These are phyloP conservation scores for Rhynchospora pubera DNA, from an alignment of 176 grass and related monocot genomes.

Conservation along the genomic window DNA sequence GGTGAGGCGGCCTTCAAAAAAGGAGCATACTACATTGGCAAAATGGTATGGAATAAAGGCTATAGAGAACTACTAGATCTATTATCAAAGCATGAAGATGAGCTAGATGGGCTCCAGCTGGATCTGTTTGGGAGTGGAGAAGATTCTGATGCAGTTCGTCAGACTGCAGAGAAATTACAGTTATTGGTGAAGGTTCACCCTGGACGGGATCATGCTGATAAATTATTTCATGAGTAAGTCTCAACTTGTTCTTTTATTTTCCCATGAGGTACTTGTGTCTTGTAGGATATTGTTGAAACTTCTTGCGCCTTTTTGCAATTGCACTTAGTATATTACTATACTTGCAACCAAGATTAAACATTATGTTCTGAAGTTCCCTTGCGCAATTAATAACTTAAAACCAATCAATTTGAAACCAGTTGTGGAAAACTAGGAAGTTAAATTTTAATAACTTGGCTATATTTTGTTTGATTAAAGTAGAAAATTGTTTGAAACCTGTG, in stretches of 20 bases:
- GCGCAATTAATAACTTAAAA: not conserved
- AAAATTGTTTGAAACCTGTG: too few relatives aligned
- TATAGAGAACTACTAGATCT: conserved; percentile 83
- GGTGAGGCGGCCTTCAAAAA: conserved; percentile 67
- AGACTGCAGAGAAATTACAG: conserved; percentile 45
- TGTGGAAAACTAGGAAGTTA: not conserved
- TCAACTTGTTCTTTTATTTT: conserved; percentile 15
- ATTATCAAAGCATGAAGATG: conserved; percentile 63
- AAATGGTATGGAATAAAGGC: conserved; percentile 98
- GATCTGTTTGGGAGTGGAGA: conserved; percentile 93
- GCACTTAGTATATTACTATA: not conserved
- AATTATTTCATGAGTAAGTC: conserved; percentile 85
- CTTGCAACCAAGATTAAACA: not conserved
- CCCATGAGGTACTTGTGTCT: not conserved
- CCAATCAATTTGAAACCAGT: not conserved
- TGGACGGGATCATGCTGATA: conserved; percentile 83
- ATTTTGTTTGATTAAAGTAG: not conserved
- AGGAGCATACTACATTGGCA: conserved; percentile 86
- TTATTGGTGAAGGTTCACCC: conserved; percentile 66
- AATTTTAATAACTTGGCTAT: not conserved
- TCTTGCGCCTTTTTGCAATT: not conserved
- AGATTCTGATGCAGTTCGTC: conserved; percentile 59
- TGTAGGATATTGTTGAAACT: not conserved
- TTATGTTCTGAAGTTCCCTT: not conserved
- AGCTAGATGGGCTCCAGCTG: conserved; percentile 58